Conservation (phyloP, 2,329 filamentous ascomycete genomes). For the Thielaviopsis euricoi region DNA sequence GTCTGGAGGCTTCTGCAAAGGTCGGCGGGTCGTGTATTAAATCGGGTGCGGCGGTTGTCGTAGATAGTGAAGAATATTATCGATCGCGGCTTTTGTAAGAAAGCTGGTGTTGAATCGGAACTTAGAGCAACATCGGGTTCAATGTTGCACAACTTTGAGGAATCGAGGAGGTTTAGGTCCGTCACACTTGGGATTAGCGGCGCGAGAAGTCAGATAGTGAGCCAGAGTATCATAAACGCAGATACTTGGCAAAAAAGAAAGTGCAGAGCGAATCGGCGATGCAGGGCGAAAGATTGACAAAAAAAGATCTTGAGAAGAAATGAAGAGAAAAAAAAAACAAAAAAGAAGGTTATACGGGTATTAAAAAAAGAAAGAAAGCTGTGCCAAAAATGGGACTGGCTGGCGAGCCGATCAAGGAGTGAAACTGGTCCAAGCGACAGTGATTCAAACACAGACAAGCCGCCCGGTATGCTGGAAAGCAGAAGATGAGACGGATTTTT, state of each 20-base stretch:
- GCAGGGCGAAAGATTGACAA: background rate
- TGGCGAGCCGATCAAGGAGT: background rate
- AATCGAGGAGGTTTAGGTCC: background rate
- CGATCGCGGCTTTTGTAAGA: background rate
- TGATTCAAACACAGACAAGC: constrained; percentile 1
- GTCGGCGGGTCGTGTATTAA: background rate
- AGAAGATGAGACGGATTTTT: background rate
- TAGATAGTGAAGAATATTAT: background rate
- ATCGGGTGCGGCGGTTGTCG: background rate
- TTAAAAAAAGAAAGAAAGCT: background rate
- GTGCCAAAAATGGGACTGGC: background rate
- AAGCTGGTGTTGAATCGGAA: background rate
- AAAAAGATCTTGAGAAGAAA: background rate
- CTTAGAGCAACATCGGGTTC: background rate
- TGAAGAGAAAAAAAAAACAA: background rate
- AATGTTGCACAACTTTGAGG: background rate
- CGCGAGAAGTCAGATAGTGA: background rate
- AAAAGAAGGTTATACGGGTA: background rate
- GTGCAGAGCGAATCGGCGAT: background rate
- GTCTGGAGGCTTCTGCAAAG: constrained; percentile 6
- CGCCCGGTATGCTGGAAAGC: background rate
- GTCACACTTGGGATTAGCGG: background rate
- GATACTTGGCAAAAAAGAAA: background rate
- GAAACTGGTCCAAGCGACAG: constrained; percentile 1
- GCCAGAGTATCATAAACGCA: background rate